Evolutionary conservation across 129 eudicot species (phyloP), one percentile per base, ranked within the genome.

Genomic region (Artemisia argyi): DNA sequence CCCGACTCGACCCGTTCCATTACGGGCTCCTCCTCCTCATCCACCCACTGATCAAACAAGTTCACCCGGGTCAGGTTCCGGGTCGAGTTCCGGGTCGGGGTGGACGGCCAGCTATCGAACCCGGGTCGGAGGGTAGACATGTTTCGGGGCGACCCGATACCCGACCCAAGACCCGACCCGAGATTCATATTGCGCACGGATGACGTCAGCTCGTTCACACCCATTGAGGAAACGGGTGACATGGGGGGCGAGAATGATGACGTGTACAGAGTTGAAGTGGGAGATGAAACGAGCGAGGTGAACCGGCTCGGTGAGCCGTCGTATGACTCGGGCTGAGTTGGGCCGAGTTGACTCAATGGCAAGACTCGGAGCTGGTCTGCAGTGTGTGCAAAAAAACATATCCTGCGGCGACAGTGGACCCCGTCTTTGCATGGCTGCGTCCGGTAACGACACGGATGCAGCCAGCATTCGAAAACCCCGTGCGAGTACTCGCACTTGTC

Each of bases 401-500:
- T 85, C 63, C 91, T 66, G 49, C 99, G 96, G 42, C 83, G 79
- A 68, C 99, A 94, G 22, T 73, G 82, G 7, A 82, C 78, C 4
- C 99, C 99, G 16, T 94, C 97, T 74, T 94, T 94, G 42, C 99
- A 94, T 2, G 99, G 96, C 93, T 87, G 97, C 28, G 99, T 94
- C 11, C 99, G 89, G 64, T 94, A 94, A 54, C 97, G 88, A 12
- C 87, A 78, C 0, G 98, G 98, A 62, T 93, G 98, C 0, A 93
- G 79, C 98, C 98, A 93, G 58, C 96, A 90, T 89, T 93, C 98
- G 15, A 93, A 93, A 5, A 93, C 98, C 49, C 98, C 98, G 35
- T 94, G 99, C 0, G 99, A 90, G 75, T n/a, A 86, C 83, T 94
- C 99, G 54, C 99, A 94, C 17, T 80, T 19, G 73, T 94, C 99